phyloP scores from a whole-genome alignment of 148 eudicot genomes.

The Fallopia convolvulus region DNA sequence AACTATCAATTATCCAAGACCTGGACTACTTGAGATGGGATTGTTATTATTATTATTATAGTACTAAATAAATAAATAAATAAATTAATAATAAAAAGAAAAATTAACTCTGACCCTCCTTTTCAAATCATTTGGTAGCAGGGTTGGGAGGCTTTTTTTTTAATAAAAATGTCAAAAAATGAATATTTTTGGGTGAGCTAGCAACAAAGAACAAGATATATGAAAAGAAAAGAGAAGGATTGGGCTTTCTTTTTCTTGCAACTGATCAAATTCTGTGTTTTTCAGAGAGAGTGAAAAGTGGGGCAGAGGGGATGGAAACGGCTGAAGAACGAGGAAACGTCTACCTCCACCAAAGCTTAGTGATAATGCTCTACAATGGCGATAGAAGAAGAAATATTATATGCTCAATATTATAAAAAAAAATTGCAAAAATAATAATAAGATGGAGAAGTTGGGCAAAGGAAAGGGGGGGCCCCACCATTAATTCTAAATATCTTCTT shows the following conservation, averaged over 20 bases:
- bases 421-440: not conserved
- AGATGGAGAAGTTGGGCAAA: constrained; percentile 3
- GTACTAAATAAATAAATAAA: not conserved
- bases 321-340: constrained; percentile 11
- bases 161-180: not conserved
- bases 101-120: not conserved
- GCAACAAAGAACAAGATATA: no score
- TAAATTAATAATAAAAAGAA: not conserved
- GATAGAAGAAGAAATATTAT: not conserved
- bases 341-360: constrained; percentile 1
- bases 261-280: not conserved
- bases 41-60: not conserved
- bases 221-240: not conserved
- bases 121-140: constrained; percentile 11
- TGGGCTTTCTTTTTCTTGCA: not conserved
- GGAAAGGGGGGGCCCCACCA: not conserved
- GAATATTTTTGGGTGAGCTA: not conserved
- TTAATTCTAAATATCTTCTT: constrained; percentile 10
- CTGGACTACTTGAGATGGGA: no score
- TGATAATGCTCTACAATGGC: constrained; percentile 11
- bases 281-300: constrained; percentile 6
- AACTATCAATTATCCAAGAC: not conserved
- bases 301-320: constrained; percentile 8
- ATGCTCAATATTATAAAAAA: not conserved
- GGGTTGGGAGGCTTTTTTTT: not conserved